Evolutionary conservation across 306 rosid genomes (phyloP).

Genomic region (Casuarina glauca): DNA sequence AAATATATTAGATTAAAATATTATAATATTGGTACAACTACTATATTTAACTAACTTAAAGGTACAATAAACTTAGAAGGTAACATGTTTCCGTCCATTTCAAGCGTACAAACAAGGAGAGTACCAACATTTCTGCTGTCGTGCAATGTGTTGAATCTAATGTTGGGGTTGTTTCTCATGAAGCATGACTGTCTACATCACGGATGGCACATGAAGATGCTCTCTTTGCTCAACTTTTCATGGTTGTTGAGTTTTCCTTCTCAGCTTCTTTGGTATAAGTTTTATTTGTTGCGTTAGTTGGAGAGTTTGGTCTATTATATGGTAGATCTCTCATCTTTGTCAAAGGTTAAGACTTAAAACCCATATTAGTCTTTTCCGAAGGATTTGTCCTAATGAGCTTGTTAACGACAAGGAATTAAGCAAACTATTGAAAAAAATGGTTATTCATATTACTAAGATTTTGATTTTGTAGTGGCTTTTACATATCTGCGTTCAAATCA

Average conservation of each 20-base stretch:
- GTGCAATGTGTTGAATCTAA: not conserved
- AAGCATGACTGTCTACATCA: slow-evolving; percentile 18
- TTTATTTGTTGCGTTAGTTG: not conserved
- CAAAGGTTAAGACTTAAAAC: not conserved
- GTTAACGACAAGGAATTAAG: not conserved
- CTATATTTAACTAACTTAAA: too few relatives aligned
- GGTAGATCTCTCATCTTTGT: not conserved
- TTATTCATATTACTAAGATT: not conserved
- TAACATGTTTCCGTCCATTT: too few relatives aligned
- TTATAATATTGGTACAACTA: too few relatives aligned
- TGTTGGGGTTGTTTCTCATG: slow-evolving; percentile 1
- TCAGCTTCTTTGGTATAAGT: not conserved
- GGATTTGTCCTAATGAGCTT: not conserved
- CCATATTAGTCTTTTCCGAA: not conserved
- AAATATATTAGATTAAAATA: too few relatives aligned
- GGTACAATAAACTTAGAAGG: too few relatives aligned
- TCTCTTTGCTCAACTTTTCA: not conserved
- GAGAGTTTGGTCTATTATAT: not conserved
- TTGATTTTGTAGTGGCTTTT: not conserved
- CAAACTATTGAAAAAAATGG: too few relatives aligned
- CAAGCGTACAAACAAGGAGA: not conserved
- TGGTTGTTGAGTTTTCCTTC: not conserved
- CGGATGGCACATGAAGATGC: slow-evolving; percentile 1
- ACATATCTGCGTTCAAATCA: not conserved
- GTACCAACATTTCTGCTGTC: not conserved